Evolutionary conservation across 1,284 basidiomycete genomes (phyloP).

Genomic region (Ganoderma boninense): DNA sequence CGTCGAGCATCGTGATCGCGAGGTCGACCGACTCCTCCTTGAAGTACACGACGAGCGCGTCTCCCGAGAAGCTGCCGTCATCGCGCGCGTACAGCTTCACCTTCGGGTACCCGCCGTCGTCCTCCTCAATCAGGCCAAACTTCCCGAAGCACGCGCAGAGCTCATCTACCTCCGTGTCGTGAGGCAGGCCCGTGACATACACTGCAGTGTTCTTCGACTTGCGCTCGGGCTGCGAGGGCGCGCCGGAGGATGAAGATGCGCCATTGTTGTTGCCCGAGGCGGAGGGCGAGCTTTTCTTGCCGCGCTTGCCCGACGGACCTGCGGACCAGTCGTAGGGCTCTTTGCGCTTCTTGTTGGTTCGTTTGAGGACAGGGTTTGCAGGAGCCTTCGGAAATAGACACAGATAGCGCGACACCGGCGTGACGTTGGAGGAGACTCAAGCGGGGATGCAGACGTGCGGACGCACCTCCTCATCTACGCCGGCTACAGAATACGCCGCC

Average conservation of each 20-base stretch:
- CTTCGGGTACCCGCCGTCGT: slow-evolving; percentile 86
- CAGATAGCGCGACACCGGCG: slow-evolving; percentile 29
- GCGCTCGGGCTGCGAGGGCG: slow-evolving; percentile 46
- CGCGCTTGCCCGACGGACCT: slow-evolving; percentile 67
- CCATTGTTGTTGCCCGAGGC: slow-evolving; percentile 22
- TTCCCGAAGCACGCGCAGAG: slow-evolving; percentile 86
- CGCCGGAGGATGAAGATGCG: slow-evolving; percentile 13
- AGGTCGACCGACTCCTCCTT: slow-evolving; percentile 94
- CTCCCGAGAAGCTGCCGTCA: slow-evolving; percentile 92
- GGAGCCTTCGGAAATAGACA: slow-evolving; percentile 64
- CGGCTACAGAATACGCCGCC: slow-evolving; percentile 89
- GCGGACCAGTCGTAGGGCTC: slow-evolving; percentile 69
- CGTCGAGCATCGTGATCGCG: slow-evolving; percentile 89
- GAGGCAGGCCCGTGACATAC: slow-evolving; percentile 89
- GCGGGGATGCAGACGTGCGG: slow-evolving; percentile 37
- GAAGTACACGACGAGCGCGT: slow-evolving; percentile 96
- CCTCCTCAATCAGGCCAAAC: slow-evolving; percentile 93
- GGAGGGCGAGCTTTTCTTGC: slow-evolving; percentile 58
- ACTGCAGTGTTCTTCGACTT: slow-evolving; percentile 93
- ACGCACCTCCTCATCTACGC: slow-evolving; percentile 88
- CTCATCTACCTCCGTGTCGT: slow-evolving; percentile 79
- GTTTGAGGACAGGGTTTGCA: slow-evolving; percentile 82
- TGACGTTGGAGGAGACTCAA: slow-evolving; percentile 24
- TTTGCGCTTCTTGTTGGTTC: slow-evolving; percentile 86
- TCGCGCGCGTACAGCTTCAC: slow-evolving; percentile 95